Percentiles rank a stretch among this genome's conserved stretches.
phyloP scores from a whole-genome alignment of 305 asterid genomes.

The Stenogyne calaminthoides region DNA sequence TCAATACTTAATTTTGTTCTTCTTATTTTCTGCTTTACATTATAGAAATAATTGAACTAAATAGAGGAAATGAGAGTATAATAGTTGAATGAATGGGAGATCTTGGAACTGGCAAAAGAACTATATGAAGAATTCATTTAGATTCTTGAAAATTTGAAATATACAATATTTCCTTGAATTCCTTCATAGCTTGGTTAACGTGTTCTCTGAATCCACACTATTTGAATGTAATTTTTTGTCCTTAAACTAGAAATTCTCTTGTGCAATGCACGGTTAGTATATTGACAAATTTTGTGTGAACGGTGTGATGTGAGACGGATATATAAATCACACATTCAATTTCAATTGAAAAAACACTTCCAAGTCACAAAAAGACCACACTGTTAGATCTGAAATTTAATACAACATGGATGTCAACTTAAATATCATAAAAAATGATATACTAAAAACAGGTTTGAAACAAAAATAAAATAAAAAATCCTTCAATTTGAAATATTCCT shows the following conservation, averaged over 20 bases:
- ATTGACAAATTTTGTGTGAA: neutral
- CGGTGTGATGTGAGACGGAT: neutral
- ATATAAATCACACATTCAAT: neutral
- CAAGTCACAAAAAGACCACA: neutral
- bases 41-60: neutral
- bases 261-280: neutral
- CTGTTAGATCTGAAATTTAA: neutral
- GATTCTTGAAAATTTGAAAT: neutral
- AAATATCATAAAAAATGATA: neutral
- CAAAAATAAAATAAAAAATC: neutral
- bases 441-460: neutral
- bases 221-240: constrained; percentile 1
- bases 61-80: neutral
- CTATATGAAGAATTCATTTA: neutral
- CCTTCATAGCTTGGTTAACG: neutral
- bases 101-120: constrained; percentile 16
- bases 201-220: constrained; percentile 1
- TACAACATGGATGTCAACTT: neutral
- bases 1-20: constrained; percentile 14
- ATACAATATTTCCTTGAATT: neutral
- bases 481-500: neutral
- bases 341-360: neutral
- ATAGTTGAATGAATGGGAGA: constrained; percentile 13
- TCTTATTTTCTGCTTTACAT: constrained; percentile 22
- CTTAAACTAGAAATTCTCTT: neutral